These are phyloP conservation scores for Cornus kousa DNA, from an alignment of 148 eudicot species.

Conservation along the genomic window DNA sequence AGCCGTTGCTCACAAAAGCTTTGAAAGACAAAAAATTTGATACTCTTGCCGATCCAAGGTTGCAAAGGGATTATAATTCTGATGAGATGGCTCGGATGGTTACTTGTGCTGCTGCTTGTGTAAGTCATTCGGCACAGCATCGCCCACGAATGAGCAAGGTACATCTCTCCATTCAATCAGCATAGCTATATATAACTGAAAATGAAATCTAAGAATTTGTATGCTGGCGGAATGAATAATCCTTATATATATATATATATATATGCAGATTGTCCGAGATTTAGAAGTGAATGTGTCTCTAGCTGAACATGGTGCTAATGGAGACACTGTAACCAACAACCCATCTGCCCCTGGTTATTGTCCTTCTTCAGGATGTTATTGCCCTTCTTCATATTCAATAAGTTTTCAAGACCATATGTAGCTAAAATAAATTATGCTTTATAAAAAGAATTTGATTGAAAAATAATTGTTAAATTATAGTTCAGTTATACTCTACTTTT, in stretches of 20 bases:
- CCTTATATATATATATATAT: background rate
- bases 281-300: conserved; percentile 70
- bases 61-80: conserved; percentile 46
- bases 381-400: no score
- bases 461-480: no score
- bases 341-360: conserved; percentile 28
- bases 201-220: no score
- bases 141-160: conserved; percentile 79
- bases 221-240: no score
- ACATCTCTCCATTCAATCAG: background rate
- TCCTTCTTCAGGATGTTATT: no score
- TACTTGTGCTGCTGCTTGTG: conserved; percentile 80
- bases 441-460: no score
- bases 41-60: conserved; percentile 56
- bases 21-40: conserved; percentile 49
- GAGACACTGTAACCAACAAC: conserved; percentile 53
- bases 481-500: no score
- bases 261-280: conserved; percentile 65
- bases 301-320: conserved; percentile 49
- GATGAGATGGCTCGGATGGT: conserved; percentile 64
- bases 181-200: no score
- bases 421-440: no score
- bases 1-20: conserved; percentile 67
- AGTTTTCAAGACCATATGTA: no score
- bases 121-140: conserved; percentile 62